A percentile compares a stretch with the other conserved stretches of the same genome.
Conservation (phyloP, 169 alveolate species). For the Cryptosporidium baileyi region DNA sequence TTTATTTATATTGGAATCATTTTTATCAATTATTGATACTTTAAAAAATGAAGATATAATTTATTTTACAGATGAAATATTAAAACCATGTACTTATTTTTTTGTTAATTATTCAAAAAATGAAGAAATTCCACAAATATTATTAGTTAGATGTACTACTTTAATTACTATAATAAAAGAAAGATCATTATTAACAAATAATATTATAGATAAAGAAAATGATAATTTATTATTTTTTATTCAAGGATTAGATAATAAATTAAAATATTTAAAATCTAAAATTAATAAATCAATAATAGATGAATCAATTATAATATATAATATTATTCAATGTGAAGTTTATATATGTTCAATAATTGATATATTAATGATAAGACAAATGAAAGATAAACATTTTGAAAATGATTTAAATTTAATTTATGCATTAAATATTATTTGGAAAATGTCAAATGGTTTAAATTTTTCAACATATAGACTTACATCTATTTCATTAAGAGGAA, state of each 20-base stretch:
- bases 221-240: constrained; percentile 26
- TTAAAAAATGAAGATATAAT: background rate
- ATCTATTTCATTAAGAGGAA: constrained; percentile 49
- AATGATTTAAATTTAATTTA: background rate
- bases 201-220: background rate
- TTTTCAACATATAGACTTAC: constrained; percentile 46
- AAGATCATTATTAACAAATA: background rate
- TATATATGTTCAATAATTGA: constrained; percentile 44
- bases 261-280: background rate
- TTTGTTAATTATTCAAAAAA: constrained; percentile 3
- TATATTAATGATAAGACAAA: constrained; percentile 51
- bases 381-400: background rate
- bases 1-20: constrained; percentile 14
- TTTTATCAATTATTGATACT: background rate
- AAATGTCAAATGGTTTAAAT: background rate
- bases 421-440: constrained; percentile 21
- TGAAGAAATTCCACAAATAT: constrained; percentile 31
- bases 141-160: constrained; percentile 53
- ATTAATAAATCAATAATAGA: background rate
- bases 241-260: constrained; percentile 37
- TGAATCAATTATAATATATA: background rate
- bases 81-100: constrained; percentile 19
- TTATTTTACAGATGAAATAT: constrained; percentile 2
- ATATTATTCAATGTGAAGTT: constrained; percentile 37
- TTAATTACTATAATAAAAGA: constrained; percentile 9